Evolutionary conservation across 2,329 filamentous ascomycete species (phyloP), one percentile per base, ranked within the genome.

Genomic region (Aspergillus sojae): DNA sequence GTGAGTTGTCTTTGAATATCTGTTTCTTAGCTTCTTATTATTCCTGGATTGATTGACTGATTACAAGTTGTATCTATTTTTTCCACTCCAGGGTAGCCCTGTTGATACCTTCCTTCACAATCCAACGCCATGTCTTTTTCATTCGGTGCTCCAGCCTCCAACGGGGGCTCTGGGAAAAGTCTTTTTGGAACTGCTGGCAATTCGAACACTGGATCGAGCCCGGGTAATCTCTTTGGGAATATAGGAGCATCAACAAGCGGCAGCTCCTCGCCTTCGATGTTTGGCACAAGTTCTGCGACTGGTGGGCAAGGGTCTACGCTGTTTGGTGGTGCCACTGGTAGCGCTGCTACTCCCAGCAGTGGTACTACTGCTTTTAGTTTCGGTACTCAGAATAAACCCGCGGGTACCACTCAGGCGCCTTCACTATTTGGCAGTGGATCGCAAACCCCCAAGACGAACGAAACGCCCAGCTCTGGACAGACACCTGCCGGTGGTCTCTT

Each of bases 221-320:
- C 62, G 45, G 74, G 75, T 62, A 69, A 74, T 56, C 72, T 82
- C 41, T 82, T 82, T 71, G 80, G 81, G 60, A 79, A 77, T 70
- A 70, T 75, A 69, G 74, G 76, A 70, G 70, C 74, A 69, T 68
- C 77, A 53, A 67, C 77, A 21, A 70, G 66, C 53, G 72, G 72
- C 62, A 71, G 68, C 59, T 71, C 77, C 43, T 65, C 75, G 30
- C 70, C 77, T 45, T 75, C 76, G 34, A 48, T 75, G 11, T 79
- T 80, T 68, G 78, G 77, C 56, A 68, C 72, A 46, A 72, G 64
- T 32, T 41, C 72, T 63, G 63, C 67, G 4, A 60, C 69, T 45
- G 52, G 52, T 23, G 65, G 65, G 28, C 68, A 71, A 58, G 67
- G 60, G 30, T 55, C 66, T 39, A 67, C 72, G 14, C 34, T 73